These are phyloP conservation scores for Skeletonema costatum DNA, from an alignment of 108 stramenopile genomes.

Conservation along the genomic window DNA sequence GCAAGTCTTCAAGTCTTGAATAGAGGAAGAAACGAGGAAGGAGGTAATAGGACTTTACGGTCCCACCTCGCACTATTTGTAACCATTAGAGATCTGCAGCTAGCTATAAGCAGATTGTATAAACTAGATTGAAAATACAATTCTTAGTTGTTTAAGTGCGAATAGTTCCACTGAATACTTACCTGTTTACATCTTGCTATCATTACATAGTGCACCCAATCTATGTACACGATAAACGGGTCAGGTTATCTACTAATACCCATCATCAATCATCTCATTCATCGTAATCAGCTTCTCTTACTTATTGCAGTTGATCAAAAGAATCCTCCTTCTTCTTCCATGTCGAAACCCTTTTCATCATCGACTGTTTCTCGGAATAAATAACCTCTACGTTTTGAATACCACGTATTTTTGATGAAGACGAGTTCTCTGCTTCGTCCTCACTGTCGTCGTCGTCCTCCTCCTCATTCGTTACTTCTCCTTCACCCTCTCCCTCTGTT, in stretches of 20 bases:
- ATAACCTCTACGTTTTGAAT: background rate
- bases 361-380: background rate
- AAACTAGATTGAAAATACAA: background rate
- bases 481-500: background rate
- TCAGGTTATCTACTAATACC: too few relatives aligned
- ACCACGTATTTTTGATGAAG: background rate
- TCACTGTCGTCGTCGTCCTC: too few relatives aligned
- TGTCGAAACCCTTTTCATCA: background rate
- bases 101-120: background rate
- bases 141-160: background rate
- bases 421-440: too few relatives aligned
- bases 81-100: background rate
- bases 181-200: too few relatives aligned
- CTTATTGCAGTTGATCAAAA: too few relatives aligned
- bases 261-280: too few relatives aligned
- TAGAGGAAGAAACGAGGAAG: background rate
- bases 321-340: background rate
- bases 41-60: background rate
- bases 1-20: background rate
- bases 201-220: too few relatives aligned
- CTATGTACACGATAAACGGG: too few relatives aligned
- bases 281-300: too few relatives aligned
- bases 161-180: too few relatives aligned
- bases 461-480: background rate
- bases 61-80: background rate